A percentile compares a stretch with the other conserved stretches of the same genome.
Conservation (phyloP, 106 monocot genomes). For the Dioscorea alata region DNA sequence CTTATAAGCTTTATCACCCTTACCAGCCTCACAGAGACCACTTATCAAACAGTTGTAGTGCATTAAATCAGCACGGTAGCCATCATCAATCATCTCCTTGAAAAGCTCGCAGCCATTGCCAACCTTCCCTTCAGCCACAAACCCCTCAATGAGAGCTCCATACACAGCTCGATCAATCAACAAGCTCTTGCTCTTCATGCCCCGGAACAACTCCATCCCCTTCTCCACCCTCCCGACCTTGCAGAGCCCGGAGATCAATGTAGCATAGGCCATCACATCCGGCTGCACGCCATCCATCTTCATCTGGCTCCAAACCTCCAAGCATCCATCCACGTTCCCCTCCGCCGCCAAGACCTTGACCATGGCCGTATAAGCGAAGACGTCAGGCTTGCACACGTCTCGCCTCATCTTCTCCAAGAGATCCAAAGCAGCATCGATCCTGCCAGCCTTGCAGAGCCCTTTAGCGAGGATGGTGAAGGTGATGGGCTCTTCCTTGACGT, state of each 20-base stretch:
- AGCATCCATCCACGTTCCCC: constrained; percentile 62
- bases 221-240: constrained; percentile 39
- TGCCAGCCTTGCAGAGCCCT: constrained; percentile 49
- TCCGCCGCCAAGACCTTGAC: constrained; percentile 40
- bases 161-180: constrained; percentile 70
- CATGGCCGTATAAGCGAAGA: constrained; percentile 88
- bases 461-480: constrained; percentile 77
- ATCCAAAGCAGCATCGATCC: constrained; percentile 40
- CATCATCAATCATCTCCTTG: constrained; percentile 77
- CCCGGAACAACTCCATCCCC: constrained; percentile 36
- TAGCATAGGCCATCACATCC: constrained; percentile 76
- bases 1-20: constrained; percentile 66
- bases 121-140: constrained; percentile 44
- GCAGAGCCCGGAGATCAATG: constrained; percentile 60
- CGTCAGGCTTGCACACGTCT: constrained; percentile 68
- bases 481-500: constrained; percentile 58
- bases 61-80: constrained; percentile 63
- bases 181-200: constrained; percentile 61
- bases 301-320: constrained; percentile 87
- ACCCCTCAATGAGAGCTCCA: constrained; percentile 54
- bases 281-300: constrained; percentile 41
- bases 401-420: constrained; percentile 53
- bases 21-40: constrained; percentile 49
- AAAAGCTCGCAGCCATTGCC: constrained; percentile 49
- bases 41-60: constrained; percentile 65